Conservation (phyloP, 2,329 filamentous ascomycete species). For the Curvularia sp. region DNA sequence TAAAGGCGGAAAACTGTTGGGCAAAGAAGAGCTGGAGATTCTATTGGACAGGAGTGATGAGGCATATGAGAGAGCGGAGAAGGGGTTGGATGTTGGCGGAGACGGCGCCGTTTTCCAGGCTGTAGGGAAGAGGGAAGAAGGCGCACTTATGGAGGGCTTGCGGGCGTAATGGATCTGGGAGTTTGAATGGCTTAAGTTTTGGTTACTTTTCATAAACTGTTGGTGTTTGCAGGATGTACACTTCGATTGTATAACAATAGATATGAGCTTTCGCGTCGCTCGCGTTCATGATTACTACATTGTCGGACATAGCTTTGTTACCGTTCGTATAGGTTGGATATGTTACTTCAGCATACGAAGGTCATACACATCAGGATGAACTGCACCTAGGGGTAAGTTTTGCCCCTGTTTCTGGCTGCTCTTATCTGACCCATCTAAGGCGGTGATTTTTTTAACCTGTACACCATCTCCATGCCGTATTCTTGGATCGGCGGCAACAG, state of each 20-base stretch:
- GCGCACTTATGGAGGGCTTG: conserved; percentile 58
- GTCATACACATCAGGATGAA: no score
- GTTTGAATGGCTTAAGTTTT: not conserved
- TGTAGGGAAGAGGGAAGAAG: conserved; percentile 76
- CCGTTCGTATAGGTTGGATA: no score
- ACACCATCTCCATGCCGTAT: not conserved
- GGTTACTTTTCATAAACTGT: not conserved
- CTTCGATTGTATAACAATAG: not conserved
- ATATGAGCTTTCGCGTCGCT: not conserved
- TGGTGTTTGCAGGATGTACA: not conserved
- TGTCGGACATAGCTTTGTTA: no score
- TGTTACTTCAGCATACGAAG: no score
- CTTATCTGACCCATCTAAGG: not conserved
- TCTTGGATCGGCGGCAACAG: not conserved
- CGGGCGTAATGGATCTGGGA: conserved; percentile 38
- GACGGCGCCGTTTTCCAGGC: conserved; percentile 68
- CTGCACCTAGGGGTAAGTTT: no score
- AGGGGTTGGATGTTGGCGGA: conserved; percentile 74
- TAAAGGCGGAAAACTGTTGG: conserved; percentile 71
- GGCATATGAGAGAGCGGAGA: conserved; percentile 75
- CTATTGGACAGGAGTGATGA: conserved; percentile 77
- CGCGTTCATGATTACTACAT: not conserved
- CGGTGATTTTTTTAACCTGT: not conserved
- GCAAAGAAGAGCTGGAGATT: conserved; percentile 75
- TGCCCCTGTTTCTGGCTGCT: not conserved